Evolutionary conservation across 805 yeast species (phyloP).

Genomic region (Jamesozyma piceae): DNA sequence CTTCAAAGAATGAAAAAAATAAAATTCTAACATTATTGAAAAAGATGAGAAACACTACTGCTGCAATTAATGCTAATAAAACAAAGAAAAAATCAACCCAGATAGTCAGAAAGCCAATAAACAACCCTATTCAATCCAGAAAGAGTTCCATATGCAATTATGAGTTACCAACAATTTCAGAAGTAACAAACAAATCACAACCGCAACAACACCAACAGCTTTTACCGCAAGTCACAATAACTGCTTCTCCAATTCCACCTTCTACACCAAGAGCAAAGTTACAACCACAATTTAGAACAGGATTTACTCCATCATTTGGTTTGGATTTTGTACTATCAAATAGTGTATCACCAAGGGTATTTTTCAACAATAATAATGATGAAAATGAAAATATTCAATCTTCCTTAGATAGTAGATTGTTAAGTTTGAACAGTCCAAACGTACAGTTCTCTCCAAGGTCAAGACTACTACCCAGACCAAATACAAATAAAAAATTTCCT

Average conservation of each 20-base stretch:
- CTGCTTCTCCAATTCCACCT: conserved; percentile 5
- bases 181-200: background rate
- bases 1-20: conserved; percentile 17
- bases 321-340: conserved; percentile 4
- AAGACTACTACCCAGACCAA: conserved; percentile 7
- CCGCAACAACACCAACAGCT: background rate
- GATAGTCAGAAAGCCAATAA: too few species aligned
- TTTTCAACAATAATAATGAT: conserved; percentile 1
- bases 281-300: conserved; percentile 5
- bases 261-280: conserved; percentile 4
- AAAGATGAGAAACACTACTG: conserved; percentile 20
- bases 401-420: background rate
- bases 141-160: background rate
- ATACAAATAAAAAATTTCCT: conserved; percentile 18
- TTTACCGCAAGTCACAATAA: conserved; percentile 4
- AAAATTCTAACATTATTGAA: conserved; percentile 22
- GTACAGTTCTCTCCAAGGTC: conserved; percentile 17
- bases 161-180: background rate
- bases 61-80: background rate
- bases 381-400: background rate
- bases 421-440: conserved; percentile 1
- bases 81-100: background rate
- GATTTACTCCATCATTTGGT: conserved; percentile 8
- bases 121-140: background rate
- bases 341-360: conserved; percentile 3